These are phyloP conservation scores for Cephalotrichum gorgonifer DNA, from an alignment of 2,329 filamentous ascomycete genomes.

Conservation along the genomic window DNA sequence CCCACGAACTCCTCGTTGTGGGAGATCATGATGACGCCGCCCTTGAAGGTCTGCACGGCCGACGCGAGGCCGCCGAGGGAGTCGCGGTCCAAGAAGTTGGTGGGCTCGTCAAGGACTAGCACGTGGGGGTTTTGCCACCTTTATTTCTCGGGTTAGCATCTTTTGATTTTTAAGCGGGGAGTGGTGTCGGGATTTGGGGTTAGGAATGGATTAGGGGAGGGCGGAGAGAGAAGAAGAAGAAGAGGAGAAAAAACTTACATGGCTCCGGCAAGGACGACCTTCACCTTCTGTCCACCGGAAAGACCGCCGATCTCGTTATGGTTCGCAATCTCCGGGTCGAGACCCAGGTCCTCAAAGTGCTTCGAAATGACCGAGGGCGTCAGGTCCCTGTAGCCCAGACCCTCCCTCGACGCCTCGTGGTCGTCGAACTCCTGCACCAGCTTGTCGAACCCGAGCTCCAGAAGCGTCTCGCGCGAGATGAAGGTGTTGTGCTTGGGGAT, in stretches of 20 bases:
- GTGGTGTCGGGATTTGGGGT: no score
- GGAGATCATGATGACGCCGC: conserved; percentile 97
- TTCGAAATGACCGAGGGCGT: conserved; percentile 91
- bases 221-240: neutral
- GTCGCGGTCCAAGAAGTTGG: conserved; percentile 98
- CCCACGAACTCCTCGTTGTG: conserved; percentile 99
- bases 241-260: conserved; percentile 38
- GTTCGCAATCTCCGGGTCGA: conserved; percentile 96
- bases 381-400: conserved; percentile 88
- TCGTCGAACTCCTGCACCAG: conserved; percentile 97
- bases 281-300: conserved; percentile 96
- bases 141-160: neutral
- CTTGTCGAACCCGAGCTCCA: conserved; percentile 81
- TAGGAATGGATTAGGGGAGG: no score
- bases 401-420: conserved; percentile 96
- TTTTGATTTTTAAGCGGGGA: conserved; percentile 23
- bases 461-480: conserved; percentile 84
- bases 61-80: conserved; percentile 94
- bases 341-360: conserved; percentile 93
- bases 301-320: conserved; percentile 97
- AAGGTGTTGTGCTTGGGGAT: conserved; percentile 89
- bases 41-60: conserved; percentile 95
- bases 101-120: conserved; percentile 94
- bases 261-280: conserved; percentile 90
- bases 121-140: conserved; percentile 89